phyloP scores from a whole-genome alignment of 306 rosid genomes.

The Ziziphus jujuba region DNA sequence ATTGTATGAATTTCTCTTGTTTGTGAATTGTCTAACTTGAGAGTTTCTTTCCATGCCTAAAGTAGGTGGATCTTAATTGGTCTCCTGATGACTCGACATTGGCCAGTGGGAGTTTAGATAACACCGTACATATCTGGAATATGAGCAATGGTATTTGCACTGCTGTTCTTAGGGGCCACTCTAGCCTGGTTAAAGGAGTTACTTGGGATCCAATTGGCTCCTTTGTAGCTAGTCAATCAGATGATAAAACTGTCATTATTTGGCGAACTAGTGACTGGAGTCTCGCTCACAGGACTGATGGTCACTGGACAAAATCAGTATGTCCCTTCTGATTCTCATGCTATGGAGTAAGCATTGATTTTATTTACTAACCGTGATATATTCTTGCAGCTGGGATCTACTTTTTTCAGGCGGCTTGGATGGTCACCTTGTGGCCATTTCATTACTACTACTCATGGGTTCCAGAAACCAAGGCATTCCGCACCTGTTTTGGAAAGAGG shows the following conservation, averaged over 20 bases:
- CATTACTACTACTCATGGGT: constrained; percentile 97
- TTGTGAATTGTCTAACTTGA: constrained; percentile 52
- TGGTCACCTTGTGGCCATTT: constrained; percentile 99
- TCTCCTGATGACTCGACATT: constrained; percentile 92
- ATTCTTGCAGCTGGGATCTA: constrained; percentile 88
- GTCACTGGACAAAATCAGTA: constrained; percentile 98
- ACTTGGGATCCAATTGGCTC: constrained; percentile 99
- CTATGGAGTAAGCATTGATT: constrained; percentile 8
- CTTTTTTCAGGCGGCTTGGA: constrained; percentile 97
- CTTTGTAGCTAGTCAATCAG: constrained; percentile 97
- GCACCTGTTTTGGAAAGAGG: constrained; percentile 99
- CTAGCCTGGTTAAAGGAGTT: constrained; percentile 97
- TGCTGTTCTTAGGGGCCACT: constrained; percentile 98
- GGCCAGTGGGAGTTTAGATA: constrained; percentile 98
- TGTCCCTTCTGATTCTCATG: constrained; percentile 28
- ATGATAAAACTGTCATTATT: constrained; percentile 94
- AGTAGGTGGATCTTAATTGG: constrained; percentile 99
- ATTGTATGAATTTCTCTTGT: constrained; percentile 4
- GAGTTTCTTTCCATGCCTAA: constrained; percentile 65
- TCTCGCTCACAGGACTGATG: constrained; percentile 95
- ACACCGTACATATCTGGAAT: constrained; percentile 92
- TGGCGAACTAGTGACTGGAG: constrained; percentile 99
- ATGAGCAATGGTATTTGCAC: constrained; percentile 94
- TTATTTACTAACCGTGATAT: constrained; percentile 31
- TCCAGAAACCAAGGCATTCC: constrained; percentile 99